Evolutionary conservation across 2,329 filamentous ascomycete species (phyloP), one percentile per base, ranked within the genome.

Genomic region (Uncinocarpus reesii): DNA sequence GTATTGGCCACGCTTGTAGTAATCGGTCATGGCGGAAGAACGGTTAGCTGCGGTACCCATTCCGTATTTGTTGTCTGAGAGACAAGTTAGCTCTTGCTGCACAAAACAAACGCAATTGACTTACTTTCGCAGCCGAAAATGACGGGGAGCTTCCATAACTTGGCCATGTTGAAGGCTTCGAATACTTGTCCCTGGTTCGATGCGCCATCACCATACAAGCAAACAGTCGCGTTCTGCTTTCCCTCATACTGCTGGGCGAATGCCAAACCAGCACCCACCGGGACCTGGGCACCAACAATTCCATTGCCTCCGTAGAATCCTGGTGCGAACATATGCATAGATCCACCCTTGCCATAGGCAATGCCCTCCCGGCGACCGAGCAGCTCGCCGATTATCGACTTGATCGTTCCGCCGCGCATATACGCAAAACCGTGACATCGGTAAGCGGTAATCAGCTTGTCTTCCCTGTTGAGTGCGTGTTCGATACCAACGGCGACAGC

Each of bases 1-100:
- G 78, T 96, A 98, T 75, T 98, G 92, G 58, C 92, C 92, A 73
- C 92, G 90, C 83, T 96, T 96, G 81, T 98, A 96, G 83, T 98
- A 98, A 71, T 98, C 92, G 69, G 92, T 96, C 66, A 95, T 74
- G 61, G 92, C 92, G 52, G 92, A 90, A 53, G 92, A 89, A 63
- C 92, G 88, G 71, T 84, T 83, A 58, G 92, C 90, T 53, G 92
- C 85, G 55, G 92, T 98, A 73, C 92, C 92, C 92, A 98, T 98
- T 70, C 92, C 92, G 70, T 98, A 98, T 75, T 98, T 98, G 84
- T 98, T 98, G 81, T 98, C 89, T 95, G 53, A 15, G 35, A 34
- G 54, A 53, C 13, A 2, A 4, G 55, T 69, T 56, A 68, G 40
- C 15, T 24, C 7, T 32, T 26, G 18, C 24, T 7, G 24, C 42